Evolutionary conservation across 2,329 filamentous ascomycete species (phyloP).

Genomic region (Arthrobotrys pseudoclavata): DNA sequence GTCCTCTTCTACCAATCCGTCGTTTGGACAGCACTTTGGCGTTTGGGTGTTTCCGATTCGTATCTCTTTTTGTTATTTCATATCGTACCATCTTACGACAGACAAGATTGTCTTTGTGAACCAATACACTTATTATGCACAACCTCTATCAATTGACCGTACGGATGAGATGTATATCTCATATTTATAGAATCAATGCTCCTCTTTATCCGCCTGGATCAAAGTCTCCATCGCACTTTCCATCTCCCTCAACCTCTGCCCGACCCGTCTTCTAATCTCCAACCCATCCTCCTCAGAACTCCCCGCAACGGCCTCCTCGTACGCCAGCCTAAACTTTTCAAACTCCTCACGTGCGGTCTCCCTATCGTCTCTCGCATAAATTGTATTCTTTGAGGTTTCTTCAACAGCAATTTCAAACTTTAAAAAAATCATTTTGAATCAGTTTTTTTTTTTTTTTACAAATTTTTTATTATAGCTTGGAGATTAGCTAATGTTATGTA

Average conservation of each 20-base stretch:
- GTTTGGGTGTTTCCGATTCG: background rate
- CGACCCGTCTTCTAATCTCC: conserved; percentile 70
- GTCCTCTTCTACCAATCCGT: too few relatives aligned
- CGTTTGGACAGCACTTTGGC: too few relatives aligned
- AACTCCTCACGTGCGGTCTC: conserved; percentile 71
- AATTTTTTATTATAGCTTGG: background rate
- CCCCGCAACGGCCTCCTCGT: conserved; percentile 67
- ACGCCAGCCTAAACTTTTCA: conserved; percentile 69
- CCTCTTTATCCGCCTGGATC: conserved; percentile 70
- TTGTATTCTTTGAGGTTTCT: conserved; percentile 69
- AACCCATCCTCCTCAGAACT: conserved; percentile 67
- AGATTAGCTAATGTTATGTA: conserved; percentile 26
- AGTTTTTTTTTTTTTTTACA: background rate
- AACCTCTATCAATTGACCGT: background rate
- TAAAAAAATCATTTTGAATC: background rate
- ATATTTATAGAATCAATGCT: conserved; percentile 64
- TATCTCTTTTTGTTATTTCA: background rate
- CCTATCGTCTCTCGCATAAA: conserved; percentile 72
- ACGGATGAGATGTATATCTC: background rate
- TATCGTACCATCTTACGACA: background rate
- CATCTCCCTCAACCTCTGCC: conserved; percentile 70
- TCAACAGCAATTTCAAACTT: conserved; percentile 70
- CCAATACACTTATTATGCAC: background rate
- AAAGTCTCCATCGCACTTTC: conserved; percentile 70
- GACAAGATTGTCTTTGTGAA: background rate